Base-by-base conservation (phyloP, 768 basidiomycete genomes). In the Lepiota brunneoincarnata region DNA sequence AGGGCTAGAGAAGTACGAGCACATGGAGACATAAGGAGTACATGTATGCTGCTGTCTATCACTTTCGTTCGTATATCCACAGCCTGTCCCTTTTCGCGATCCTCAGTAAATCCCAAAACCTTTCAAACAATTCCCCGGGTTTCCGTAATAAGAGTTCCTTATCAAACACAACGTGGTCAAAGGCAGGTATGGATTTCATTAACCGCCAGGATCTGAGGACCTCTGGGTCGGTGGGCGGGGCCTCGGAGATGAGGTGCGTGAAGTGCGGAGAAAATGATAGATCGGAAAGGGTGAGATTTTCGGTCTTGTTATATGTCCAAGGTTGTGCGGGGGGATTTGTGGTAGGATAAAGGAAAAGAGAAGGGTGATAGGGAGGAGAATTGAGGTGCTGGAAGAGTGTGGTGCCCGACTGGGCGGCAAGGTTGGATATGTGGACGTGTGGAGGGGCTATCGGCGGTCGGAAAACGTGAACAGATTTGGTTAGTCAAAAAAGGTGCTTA, bases 381-480 rank as follows among this genome's bases (percentile, higher is more conserved):
- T 87, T 73, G 18, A 80, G 75, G 37, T 91, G 89, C 18, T 84
- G 82, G 75, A 98, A 97, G 49, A 94, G 83, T 0, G 92, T 89
- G 2, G 92, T 90, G 2, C 97, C 96, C 0, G 88, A 93, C 68
- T 96, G 94, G 2, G 91, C 86, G 1, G 91, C 89, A 40, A 93
- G 80, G 58, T 95, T 90, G 47, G 83, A 86, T 40, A 97, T 83
- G 63, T 95, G 89, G 3, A 96, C 80, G 54, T 86, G 82, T 35
- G 67, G 61, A 5, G 60, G 56, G 0, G 63, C 61, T 49, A 9
- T 43, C 11, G 17, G n/a, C 11, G 17, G 20, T 36, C 2, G 18
- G 5, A 5, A 44, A 47, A 26, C 18, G 45, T 47, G 36, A 47
- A 28, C 49, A 21, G 47, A 26, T 17, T 17, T 10, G 35, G 41